phyloP scores from a whole-genome alignment of 768 basidiomycete species.

The Tulasnella sp. region DNA sequence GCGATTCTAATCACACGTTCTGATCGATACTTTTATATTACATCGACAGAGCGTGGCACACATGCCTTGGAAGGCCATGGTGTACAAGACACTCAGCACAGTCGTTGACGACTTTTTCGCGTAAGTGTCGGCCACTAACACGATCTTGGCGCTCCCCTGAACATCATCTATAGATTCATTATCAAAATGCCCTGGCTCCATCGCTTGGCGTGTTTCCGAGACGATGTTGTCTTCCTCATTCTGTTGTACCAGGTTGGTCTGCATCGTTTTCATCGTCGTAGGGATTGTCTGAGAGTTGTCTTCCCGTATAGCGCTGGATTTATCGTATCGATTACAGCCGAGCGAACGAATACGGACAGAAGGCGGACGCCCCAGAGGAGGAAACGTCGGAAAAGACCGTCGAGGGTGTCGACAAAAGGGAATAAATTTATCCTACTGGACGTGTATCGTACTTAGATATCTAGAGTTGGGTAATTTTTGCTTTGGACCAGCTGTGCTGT shows the following conservation, averaged over 20 bases:
- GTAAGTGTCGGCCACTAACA: slow-evolving; percentile 32
- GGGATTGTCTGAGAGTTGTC: slow-evolving; percentile 15
- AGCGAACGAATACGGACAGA: slow-evolving; percentile 93
- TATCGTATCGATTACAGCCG: slow-evolving; percentile 92
- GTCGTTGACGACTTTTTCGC: slow-evolving; percentile 89
- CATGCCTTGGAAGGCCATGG: slow-evolving; percentile 98
- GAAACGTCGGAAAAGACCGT: slow-evolving; percentile 20
- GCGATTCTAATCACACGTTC: neutral
- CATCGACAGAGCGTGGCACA: slow-evolving; percentile 73
- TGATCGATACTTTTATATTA: neutral
- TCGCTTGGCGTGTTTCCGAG: slow-evolving; percentile 52
- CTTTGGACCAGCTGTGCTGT: neutral
- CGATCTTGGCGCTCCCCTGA: slow-evolving; percentile 4
- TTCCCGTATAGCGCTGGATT: slow-evolving; percentile 69
- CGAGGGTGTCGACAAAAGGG: slow-evolving; percentile 12
- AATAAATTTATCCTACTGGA: neutral
- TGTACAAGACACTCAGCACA: slow-evolving; percentile 84
- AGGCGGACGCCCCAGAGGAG: slow-evolving; percentile 22
- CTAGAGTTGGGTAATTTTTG: neutral
- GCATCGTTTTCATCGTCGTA: neutral
- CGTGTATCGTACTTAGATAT: neutral
- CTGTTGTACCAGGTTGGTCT: slow-evolving; percentile 78
- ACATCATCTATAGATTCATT: slow-evolving; percentile 49
- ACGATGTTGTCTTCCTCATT: slow-evolving; percentile 83
- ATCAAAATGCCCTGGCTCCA: slow-evolving; percentile 97